Conservation (phyloP, 345 rosid species). For the Noccaea bulbosa region DNA sequence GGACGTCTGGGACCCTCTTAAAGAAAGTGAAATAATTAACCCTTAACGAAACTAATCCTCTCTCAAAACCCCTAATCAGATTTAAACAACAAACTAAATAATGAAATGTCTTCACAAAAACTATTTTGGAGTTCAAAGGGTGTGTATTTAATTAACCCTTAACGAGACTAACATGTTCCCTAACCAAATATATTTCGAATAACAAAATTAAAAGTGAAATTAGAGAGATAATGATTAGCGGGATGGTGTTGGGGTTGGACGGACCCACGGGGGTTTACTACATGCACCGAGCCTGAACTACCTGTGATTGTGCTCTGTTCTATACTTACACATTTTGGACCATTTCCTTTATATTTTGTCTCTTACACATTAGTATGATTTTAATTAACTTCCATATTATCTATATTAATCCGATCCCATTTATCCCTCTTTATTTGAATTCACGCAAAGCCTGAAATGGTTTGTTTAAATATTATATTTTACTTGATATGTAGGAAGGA, state of each 20-base stretch:
- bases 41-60: background rate
- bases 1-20: background rate
- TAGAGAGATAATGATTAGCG: constrained; percentile 35
- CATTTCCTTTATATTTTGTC: constrained; percentile 23
- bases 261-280: constrained; percentile 29
- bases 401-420: background rate
- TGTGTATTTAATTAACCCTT: too few species aligned
- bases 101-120: background rate
- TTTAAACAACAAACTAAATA: background rate
- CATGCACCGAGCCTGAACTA: constrained; percentile 42
- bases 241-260: constrained; percentile 24
- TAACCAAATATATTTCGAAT: background rate
- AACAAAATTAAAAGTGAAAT: background rate
- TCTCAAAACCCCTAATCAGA: constrained; percentile 8
- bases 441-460: constrained; percentile 31
- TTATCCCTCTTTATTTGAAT: background rate
- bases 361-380: constrained; percentile 6
- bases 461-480: too few species aligned
- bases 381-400: background rate
- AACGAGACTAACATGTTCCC: too few species aligned
- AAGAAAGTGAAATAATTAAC: background rate
- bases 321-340: constrained; percentile 37
- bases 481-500: too few species aligned
- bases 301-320: constrained; percentile 46
- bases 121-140: background rate